These are phyloP conservation scores for Cymbopogon flexuosus DNA, from an alignment of 202 grass and related monocot genomes.

Conservation along the genomic window DNA sequence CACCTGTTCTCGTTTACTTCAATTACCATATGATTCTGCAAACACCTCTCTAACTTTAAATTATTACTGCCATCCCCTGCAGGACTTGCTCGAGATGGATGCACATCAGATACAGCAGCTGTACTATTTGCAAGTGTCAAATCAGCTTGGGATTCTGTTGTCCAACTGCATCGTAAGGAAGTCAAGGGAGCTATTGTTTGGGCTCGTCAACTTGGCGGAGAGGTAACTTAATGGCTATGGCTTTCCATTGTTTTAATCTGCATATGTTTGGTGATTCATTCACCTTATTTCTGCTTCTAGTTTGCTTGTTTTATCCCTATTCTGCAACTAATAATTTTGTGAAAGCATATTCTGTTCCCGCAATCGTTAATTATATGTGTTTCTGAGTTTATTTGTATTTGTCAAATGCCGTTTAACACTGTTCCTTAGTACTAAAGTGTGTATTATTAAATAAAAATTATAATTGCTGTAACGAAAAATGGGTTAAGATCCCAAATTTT, in stretches of 20 bases:
- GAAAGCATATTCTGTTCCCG: background rate
- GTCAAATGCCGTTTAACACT: background rate
- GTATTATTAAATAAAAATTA: background rate
- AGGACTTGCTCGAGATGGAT: slow-evolving; percentile 90
- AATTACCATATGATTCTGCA: background rate
- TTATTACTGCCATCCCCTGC: slow-evolving; percentile 18
- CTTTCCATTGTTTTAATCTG: slow-evolving; percentile 6
- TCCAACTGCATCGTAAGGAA: slow-evolving; percentile 67
- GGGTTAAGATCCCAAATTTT: background rate
- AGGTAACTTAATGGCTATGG: slow-evolving; percentile 42
- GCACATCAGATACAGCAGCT: slow-evolving; percentile 61
- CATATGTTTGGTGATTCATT: slow-evolving; percentile 12
- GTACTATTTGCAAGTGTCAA: slow-evolving; percentile 79
- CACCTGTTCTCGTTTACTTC: background rate
- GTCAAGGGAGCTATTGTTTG: slow-evolving; percentile 69
- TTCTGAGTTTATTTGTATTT: background rate
- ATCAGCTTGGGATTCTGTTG: slow-evolving; percentile 65
- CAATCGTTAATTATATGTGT: background rate
- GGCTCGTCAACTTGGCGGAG: slow-evolving; percentile 97
- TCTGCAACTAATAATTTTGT: slow-evolving; percentile 3
- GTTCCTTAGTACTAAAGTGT: background rate
- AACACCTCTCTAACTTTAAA: slow-evolving; percentile 5
- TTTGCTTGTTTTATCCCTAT: slow-evolving; percentile 18
- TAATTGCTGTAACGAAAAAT: slow-evolving; percentile 2
- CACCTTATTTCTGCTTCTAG: background rate